phyloP scores from a whole-genome alignment of 2,329 filamentous ascomycete genomes.

The Venturia pyrina region DNA sequence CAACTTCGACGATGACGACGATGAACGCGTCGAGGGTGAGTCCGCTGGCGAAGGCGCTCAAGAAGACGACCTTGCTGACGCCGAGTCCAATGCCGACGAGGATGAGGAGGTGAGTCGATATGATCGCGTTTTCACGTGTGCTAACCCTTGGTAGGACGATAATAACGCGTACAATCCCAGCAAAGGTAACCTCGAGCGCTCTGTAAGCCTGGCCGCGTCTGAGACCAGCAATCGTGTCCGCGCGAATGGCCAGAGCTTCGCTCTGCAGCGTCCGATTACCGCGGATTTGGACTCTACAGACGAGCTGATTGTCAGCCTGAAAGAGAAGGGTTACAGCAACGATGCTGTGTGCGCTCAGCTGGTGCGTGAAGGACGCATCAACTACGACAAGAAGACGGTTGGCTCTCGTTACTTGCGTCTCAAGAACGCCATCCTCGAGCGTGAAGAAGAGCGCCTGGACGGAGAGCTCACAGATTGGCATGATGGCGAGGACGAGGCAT shows the following conservation, averaged over 20 bases:
- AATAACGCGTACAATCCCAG: neutral
- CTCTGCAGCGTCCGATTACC: conserved; percentile 30
- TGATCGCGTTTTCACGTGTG: neutral
- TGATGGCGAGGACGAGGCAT: conserved; percentile 37
- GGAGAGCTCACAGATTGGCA: conserved; percentile 41
- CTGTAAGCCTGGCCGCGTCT: neutral
- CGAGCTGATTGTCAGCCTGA: conserved; percentile 34
- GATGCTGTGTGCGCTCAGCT: conserved; percentile 34
- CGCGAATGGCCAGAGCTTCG: conserved; percentile 30
- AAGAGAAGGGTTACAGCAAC: conserved; percentile 33
- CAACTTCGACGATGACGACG: conserved; percentile 3
- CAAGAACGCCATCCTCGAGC: conserved; percentile 30
- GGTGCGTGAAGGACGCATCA: conserved; percentile 29
- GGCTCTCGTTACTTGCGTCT: conserved; percentile 38
- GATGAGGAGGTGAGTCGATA: neutral
- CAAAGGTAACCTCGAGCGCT: neutral
- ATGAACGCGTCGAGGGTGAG: neutral
- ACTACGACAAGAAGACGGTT: conserved; percentile 38
- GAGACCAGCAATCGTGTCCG: conserved; percentile 21
- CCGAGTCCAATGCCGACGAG: neutral
- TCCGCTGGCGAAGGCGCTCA: neutral
- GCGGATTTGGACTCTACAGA: conserved; percentile 39
- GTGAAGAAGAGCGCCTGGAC: conserved; percentile 35
- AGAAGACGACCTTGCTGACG: conserved; percentile 1
- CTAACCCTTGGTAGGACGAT: neutral